Evolutionary conservation across 2,329 filamentous ascomycete genomes (phyloP).

Genomic region (Zymoseptoria crescenta): DNA sequence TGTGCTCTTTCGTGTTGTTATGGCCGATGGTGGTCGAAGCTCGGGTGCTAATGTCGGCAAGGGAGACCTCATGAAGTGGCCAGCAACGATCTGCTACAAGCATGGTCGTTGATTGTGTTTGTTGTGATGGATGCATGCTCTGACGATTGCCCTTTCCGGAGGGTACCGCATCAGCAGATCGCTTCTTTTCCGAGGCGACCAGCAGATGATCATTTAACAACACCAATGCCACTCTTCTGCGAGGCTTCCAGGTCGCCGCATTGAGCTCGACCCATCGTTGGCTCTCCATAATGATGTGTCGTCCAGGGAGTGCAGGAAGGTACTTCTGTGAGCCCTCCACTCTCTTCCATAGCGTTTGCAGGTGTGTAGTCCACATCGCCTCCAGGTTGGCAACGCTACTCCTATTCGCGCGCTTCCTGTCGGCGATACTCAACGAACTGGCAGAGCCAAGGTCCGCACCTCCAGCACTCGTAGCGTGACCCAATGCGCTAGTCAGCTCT

Average conservation of each 20-base stretch:
- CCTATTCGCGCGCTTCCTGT: slow-evolving; percentile 62
- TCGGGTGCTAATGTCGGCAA: slow-evolving; percentile 68
- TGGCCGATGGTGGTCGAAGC: slow-evolving; percentile 17
- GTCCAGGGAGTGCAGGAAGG: slow-evolving; percentile 78
- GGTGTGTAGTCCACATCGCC: slow-evolving; percentile 58
- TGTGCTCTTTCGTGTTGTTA: slow-evolving; percentile 42
- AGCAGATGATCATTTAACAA: slow-evolving; percentile 90
- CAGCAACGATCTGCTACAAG: slow-evolving; percentile 91
- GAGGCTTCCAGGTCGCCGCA: slow-evolving; percentile 92
- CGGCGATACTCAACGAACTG: slow-evolving; percentile 29
- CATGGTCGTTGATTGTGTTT: slow-evolving; percentile 45
- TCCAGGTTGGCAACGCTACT: slow-evolving; percentile 76
- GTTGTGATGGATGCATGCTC: slow-evolving; percentile 37
- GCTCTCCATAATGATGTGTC: slow-evolving; percentile 89
- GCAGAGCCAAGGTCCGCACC: slow-evolving; percentile 31
- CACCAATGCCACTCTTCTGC: slow-evolving; percentile 82
- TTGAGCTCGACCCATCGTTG: slow-evolving; percentile 93
- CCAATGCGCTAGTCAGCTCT: slow-evolving; percentile 58
- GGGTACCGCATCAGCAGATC: slow-evolving; percentile 34
- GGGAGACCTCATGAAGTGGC: slow-evolving; percentile 84
- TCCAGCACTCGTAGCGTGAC: slow-evolving; percentile 39
- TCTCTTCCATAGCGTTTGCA: slow-evolving; percentile 84
- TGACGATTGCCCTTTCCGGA: slow-evolving; percentile 20
- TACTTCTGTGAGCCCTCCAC: slow-evolving; percentile 99
- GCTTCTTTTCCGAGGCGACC: slow-evolving; percentile 88